phyloP scores from a whole-genome alignment of 805 yeast genomes.

The Torulaspora franciscae region DNA sequence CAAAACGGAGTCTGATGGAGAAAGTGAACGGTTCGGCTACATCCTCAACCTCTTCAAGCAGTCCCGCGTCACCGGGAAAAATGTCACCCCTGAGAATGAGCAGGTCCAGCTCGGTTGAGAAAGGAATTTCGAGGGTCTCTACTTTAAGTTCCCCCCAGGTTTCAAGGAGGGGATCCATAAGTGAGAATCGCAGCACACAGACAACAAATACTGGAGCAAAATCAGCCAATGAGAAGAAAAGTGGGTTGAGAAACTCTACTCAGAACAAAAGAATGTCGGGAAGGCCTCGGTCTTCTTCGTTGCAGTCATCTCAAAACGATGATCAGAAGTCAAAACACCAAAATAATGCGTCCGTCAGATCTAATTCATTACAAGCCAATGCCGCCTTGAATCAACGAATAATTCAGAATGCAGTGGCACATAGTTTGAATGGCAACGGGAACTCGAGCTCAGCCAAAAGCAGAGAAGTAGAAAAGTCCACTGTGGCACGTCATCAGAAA shows the following conservation, averaged over 20 bases:
- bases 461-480: background rate
- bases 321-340: slow-evolving; percentile 2
- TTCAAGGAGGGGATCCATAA: slow-evolving; percentile 19
- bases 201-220: slow-evolving; percentile 3
- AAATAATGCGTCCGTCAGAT: slow-evolving; percentile 16
- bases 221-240: slow-evolving; percentile 8
- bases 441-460: background rate
- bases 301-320: slow-evolving; percentile 24
- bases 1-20: slow-evolving; percentile 10
- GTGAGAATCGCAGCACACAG: slow-evolving; percentile 10
- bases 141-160: slow-evolving; percentile 16
- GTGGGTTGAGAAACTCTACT: slow-evolving; percentile 3
- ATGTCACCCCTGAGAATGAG: slow-evolving; percentile 21
- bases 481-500: background rate
- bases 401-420: slow-evolving; percentile 24
- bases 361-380: slow-evolving; percentile 32
- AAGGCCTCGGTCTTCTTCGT: slow-evolving; percentile 34
- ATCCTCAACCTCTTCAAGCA: slow-evolving; percentile 14
- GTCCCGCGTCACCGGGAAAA: slow-evolving; percentile 13
- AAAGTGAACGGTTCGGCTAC: slow-evolving; percentile 12
- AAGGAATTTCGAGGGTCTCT: slow-evolving; percentile 1
- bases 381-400: slow-evolving; percentile 28
- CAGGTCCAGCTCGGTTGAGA: slow-evolving; percentile 23
- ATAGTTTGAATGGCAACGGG: background rate
- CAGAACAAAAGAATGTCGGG: slow-evolving; percentile 10